A percentile compares a stretch with the other conserved stretches of the same genome.
Conservation (phyloP, 176 grass and related monocot species). For the Oropetium thomaeum region DNA sequence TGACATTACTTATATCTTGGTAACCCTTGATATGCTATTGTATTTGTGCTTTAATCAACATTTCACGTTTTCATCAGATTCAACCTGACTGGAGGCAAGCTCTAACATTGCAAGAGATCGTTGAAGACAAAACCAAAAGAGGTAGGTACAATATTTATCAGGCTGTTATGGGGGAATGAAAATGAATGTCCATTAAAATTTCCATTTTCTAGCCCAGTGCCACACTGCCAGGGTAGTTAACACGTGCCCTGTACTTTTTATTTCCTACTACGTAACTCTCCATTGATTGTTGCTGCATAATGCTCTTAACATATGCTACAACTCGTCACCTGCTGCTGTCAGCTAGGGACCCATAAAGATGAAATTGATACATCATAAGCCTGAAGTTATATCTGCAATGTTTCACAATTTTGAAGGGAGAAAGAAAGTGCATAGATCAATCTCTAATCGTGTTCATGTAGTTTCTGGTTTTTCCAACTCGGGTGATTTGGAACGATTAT, state of each 20-base stretch:
- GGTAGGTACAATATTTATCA: slow-evolving; percentile 39
- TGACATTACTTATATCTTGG: background rate
- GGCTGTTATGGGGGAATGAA: background rate
- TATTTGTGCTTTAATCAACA: slow-evolving; percentile 11
- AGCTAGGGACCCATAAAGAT: too few species aligned
- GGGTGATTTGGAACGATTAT: background rate
- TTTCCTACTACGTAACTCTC: background rate
- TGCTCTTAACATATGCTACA: background rate
- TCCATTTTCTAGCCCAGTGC: background rate
- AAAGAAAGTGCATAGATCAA: background rate
- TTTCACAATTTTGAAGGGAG: background rate
- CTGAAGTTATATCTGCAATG: background rate
- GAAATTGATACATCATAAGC: background rate
- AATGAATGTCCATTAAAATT: background rate
- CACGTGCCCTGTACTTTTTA: background rate
- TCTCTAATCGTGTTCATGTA: background rate
- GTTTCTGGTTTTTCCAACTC: background rate
- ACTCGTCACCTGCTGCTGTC: background rate
- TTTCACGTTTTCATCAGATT: slow-evolving; percentile 50
- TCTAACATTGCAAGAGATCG: slow-evolving; percentile 59
- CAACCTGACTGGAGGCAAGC: slow-evolving; percentile 95
- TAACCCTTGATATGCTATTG: background rate
- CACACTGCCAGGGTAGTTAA: background rate
- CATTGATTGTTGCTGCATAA: background rate
- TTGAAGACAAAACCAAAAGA: slow-evolving; percentile 86